Evolutionary conservation across 495 filamentous ascomycete species (phyloP), one percentile per base, ranked within the genome.

Genomic region (Penicillium herquei): DNA sequence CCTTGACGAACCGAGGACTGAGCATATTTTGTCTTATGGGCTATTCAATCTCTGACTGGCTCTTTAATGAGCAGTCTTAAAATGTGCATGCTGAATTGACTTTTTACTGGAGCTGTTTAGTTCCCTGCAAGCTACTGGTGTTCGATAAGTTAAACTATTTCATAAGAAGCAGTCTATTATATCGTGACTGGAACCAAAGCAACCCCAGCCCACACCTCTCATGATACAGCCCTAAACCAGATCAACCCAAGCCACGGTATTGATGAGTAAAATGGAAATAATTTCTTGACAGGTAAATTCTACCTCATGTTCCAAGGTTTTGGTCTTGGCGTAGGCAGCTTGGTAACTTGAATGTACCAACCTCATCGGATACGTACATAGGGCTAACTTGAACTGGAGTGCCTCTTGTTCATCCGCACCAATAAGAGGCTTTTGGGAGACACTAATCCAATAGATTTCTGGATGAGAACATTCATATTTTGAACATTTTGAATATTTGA

Each of bases 311-410:
- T n/a, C n/a, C n/a, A n/a, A n/a, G n/a, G n/a, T n/a, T 14, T 41
- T 35, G 53, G 34, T 42, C 34, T 54, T 59, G 50, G 56, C 43
- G 40, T 43, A 43, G 65, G 5, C 54, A 45, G 18, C 51, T 66
- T 68, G 45, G 49, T 16, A 66, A n/a, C n/a, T n/a, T n/a, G n/a
- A n/a, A 63, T 65, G 62, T 58, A 54, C 65, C 52, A 65, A 61
- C 59, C 52, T 65, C 52, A 33, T 39, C 65, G 65, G 65, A 42
- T 59, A 63, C 47, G 53, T 39, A 54, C 65, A 61, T 57, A 51
- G 62, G 60, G 54, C 59, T 61, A 56, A 39, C 40, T 51, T 44
- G 54, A 42, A 52, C 21, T 56, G 51, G 41, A 32, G 54, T 47
- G 53, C 4, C 21, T 26, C 51, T 54, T 14, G 21, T 2, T 46